Conservation (phyloP, 352 stramenopile genomes). For the Phytopythium mirpurense region DNA sequence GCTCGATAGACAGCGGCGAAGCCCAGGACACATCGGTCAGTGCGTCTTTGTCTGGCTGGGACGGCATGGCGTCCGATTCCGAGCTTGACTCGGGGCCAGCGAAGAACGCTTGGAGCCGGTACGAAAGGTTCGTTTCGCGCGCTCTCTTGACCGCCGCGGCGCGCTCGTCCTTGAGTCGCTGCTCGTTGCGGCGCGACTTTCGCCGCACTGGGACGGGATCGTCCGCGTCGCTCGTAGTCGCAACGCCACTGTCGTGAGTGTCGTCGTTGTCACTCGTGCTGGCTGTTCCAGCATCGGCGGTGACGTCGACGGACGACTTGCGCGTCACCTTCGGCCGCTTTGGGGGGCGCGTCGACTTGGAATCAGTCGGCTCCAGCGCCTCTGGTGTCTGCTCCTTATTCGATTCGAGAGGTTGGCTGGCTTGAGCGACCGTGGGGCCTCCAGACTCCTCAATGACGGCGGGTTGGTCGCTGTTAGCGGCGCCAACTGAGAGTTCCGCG, state of each 20-base stretch:
- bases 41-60: conserved; percentile 1
- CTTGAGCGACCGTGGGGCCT: too few relatives aligned
- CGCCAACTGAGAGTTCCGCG: neutral
- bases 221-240: conserved; percentile 17
- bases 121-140: conserved; percentile 54
- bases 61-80: conserved; percentile 4
- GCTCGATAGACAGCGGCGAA: conserved; percentile 18
- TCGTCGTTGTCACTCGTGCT: conserved; percentile 35
- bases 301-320: neutral
- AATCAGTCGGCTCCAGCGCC: neutral
- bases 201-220: conserved; percentile 27
- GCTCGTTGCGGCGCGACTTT: conserved; percentile 63
- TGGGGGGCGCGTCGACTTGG: conserved; percentile 1
- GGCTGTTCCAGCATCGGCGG: neutral
- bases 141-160: conserved; percentile 54
- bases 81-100: conserved; percentile 5
- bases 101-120: conserved; percentile 42
- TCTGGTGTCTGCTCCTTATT: neutral
- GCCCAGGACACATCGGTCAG: conserved; percentile 16
- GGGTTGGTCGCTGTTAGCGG: neutral
- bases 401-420: neutral
- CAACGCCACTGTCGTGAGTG: conserved; percentile 25
- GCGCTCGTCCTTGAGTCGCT: conserved; percentile 64
- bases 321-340: conserved; percentile 12
- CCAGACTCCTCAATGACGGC: neutral